These are phyloP conservation scores for Phaeosphaeriaceae sp. DNA, from an alignment of 2,329 filamentous ascomycete genomes.

Conservation along the genomic window DNA sequence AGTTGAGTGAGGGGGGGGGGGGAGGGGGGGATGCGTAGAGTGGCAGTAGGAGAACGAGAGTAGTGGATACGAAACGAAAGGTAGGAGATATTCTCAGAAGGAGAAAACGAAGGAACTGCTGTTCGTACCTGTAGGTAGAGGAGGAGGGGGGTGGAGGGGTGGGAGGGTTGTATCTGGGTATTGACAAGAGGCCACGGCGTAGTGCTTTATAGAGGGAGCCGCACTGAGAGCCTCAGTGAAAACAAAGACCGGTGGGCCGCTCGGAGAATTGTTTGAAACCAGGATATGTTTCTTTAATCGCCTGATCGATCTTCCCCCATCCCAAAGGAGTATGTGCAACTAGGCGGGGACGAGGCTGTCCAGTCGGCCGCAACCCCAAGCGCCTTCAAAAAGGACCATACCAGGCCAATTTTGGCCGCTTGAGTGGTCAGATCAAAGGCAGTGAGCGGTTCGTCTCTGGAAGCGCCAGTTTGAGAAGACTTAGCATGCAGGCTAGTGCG, in stretches of 20 bases:
- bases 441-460: slow-evolving; percentile 31
- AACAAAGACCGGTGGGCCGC: slow-evolving; percentile 37
- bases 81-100: slow-evolving; percentile 40
- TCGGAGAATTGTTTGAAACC: slow-evolving; percentile 50
- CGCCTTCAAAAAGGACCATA: slow-evolving; percentile 38
- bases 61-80: slow-evolving; percentile 36
- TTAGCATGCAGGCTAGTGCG: slow-evolving; percentile 35
- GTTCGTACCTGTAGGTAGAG: slow-evolving; percentile 35
- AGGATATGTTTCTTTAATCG: slow-evolving; percentile 49
- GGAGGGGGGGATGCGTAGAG: too few species aligned
- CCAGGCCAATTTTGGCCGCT: slow-evolving; percentile 33
- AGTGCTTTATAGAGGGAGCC: slow-evolving; percentile 43
- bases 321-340: slow-evolving; percentile 40
- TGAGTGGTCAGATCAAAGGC: slow-evolving; percentile 37
- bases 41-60: slow-evolving; percentile 37
- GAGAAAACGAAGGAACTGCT: slow-evolving; percentile 43
- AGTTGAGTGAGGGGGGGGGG: too few species aligned
- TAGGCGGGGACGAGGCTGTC: slow-evolving; percentile 35
- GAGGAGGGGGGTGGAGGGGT: not conserved
- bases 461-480: slow-evolving; percentile 47
- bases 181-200: slow-evolving; percentile 19
- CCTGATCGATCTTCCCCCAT: slow-evolving; percentile 38
- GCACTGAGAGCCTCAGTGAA: slow-evolving; percentile 31
- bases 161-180: slow-evolving; percentile 27
- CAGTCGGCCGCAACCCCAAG: slow-evolving; percentile 38